Evolutionary conservation across 768 basidiomycete genomes (phyloP).

Genomic region (Kwoniella bestiolae): DNA sequence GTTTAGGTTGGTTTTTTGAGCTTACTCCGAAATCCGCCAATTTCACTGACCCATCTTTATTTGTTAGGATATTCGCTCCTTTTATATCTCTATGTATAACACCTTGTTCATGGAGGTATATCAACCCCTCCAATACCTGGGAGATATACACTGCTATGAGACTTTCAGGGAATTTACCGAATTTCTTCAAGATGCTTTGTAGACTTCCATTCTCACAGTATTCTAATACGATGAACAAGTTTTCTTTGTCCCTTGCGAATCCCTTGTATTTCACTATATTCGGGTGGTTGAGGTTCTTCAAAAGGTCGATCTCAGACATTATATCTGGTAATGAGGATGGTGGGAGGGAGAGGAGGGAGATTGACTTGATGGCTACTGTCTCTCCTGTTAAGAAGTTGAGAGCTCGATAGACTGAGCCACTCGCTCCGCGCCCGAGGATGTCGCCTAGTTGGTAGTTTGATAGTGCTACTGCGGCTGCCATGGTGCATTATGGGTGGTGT

Average conservation of each 20-base stretch:
- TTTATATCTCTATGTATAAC: conserved; percentile 99
- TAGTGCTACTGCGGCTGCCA: conserved; percentile 38
- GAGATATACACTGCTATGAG: conserved; percentile 96
- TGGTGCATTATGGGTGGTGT: conserved; percentile 15
- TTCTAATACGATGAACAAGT: conserved; percentile 96
- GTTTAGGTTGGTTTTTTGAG: conserved; percentile 65
- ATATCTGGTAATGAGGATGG: conserved; percentile 93
- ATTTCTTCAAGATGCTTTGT: conserved; percentile 91
- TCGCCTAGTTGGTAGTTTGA: conserved; percentile 79
- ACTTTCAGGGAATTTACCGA: conserved; percentile 97
- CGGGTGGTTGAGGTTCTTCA: conserved; percentile 94
- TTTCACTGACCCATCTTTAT: conserved; percentile 97
- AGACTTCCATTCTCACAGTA: conserved; percentile 97
- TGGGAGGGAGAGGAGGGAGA: conserved; percentile 89
- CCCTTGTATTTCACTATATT: conserved; percentile 99
- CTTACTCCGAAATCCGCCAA: conserved; percentile 99
- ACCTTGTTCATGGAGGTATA: conserved; percentile 98
- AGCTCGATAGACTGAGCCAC: conserved; percentile 92
- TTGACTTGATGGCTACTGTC: conserved; percentile 98
- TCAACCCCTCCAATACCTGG: conserved; percentile 91
- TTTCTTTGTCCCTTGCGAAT: conserved; percentile 91
- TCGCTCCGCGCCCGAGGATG: conserved; percentile 92
- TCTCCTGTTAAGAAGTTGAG: conserved; percentile 96
- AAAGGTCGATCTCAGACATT: conserved; percentile 92
- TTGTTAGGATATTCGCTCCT: conserved; percentile 96